Base-by-base conservation (phyloP, 1,139 yeast genomes). In the Yamadazyma sp. region DNA sequence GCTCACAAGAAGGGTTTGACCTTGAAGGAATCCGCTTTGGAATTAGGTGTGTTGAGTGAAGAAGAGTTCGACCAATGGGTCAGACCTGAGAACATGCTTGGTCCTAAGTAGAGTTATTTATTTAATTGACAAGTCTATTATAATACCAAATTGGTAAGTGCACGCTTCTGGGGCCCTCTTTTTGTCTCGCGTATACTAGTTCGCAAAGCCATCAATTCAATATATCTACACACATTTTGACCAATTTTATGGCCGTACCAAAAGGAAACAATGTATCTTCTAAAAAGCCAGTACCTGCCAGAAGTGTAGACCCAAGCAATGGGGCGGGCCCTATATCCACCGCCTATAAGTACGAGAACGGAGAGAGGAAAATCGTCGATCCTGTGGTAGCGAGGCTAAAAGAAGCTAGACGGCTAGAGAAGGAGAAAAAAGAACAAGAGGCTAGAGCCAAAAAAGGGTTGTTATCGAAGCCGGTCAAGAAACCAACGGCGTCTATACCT, bases 1-100 rank as follows among this genome's bases (percentile, higher is more conserved):
- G 98, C 98, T 39, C 98, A 92, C 79, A 87, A 91, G 76, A 89
- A 92, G 76, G 97, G 97, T 24, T 77, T 91, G 58, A 92, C 98
- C 34, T 81, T 92, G 70, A 92, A 92, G 73, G 86, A 88, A 67
- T 83, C 95, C 46, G 96, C 97, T 46, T 75, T 92, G 58, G 96
- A 92, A 67, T 81, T 94, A 60, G 87, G 87, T 44, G 89, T 85
- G 43, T 77, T 92, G 61, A 77, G 80, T 43, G 81, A 78, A 50
- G 84, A 81, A 59, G 96, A 91, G 69, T 92, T 92, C 56, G 95
- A 89, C 65, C 77, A 88, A 67, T 92, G 96, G 95, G 98, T 92
- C 53, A 83, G 88, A 66, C 98, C 98, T 50, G 98, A 92, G 74
- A 81, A 87, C 61, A 92, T 92, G 98, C 80, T 92, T 71, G 96